phyloP scores from a whole-genome alignment of 495 filamentous ascomycete genomes.

The Daldinia grandis region DNA sequence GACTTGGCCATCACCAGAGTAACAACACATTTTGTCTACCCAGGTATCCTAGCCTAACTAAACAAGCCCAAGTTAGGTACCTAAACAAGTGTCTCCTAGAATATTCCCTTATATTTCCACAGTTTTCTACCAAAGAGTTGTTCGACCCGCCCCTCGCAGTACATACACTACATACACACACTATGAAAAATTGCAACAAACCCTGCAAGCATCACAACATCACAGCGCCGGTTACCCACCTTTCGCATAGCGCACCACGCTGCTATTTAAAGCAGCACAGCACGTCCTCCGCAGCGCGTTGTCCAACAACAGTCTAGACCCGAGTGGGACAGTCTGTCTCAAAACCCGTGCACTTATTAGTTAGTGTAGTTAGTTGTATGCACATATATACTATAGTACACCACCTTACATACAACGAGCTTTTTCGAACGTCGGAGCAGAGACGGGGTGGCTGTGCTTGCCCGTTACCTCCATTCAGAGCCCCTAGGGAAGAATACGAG shows the following conservation, averaged over 20 bases:
- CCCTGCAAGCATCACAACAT: slow-evolving; percentile 3
- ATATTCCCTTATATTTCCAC: slow-evolving; percentile 4
- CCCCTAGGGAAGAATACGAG: slow-evolving; percentile 31
- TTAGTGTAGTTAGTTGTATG: no score
- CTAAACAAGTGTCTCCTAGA: not conserved
- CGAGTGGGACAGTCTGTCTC: not conserved
- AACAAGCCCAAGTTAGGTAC: no score
- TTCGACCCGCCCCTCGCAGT: slow-evolving; percentile 6
- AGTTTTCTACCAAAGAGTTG: slow-evolving; percentile 3
- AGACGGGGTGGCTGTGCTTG: slow-evolving; percentile 1
- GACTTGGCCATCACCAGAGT: not conserved
- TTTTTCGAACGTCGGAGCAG: not conserved
- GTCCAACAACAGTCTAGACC: not conserved
- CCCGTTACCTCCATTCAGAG: not conserved
- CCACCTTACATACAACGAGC: not conserved
- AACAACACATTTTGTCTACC: not conserved
- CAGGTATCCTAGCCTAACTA: no score
- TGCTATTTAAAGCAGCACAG: not conserved
- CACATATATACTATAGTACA: no score
- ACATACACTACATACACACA: no score
- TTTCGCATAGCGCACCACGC: not conserved
- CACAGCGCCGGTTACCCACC: not conserved
- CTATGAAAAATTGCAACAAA: not conserved
- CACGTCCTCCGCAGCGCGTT: not conserved
- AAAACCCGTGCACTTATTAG: no score